Conservation (phyloP, 805 yeast genomes). For the Metschnikowia vanudenii region DNA sequence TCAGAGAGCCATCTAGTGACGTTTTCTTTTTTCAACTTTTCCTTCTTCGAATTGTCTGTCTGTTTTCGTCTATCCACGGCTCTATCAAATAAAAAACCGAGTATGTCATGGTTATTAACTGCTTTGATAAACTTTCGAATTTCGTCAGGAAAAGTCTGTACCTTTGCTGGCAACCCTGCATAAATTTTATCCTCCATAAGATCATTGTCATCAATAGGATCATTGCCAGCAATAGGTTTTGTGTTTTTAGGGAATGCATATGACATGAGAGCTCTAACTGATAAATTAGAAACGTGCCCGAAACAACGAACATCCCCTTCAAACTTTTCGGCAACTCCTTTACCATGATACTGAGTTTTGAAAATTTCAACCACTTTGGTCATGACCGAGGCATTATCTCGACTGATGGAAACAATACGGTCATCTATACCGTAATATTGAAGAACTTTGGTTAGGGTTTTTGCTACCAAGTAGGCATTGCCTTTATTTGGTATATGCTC, state of each 20-base stretch:
- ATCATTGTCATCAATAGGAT: background rate
- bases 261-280: conserved; percentile 8
- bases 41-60: conserved; percentile 5
- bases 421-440: conserved; percentile 5
- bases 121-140: conserved; percentile 3
- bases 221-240: background rate
- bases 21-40: too few relatives aligned
- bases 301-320: conserved; percentile 7
- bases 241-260: conserved; percentile 5
- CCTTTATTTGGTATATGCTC: conserved; percentile 6
- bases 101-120: background rate
- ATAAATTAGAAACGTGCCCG: conserved; percentile 1
- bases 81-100: conserved; percentile 3
- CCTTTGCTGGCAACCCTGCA: background rate
- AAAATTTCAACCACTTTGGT: conserved; percentile 3
- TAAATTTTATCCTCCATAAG: background rate
- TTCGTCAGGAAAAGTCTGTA: background rate
- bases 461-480: background rate
- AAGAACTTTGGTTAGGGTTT: conserved; percentile 2
- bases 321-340: conserved; percentile 2
- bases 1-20: too few relatives aligned
- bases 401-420: conserved; percentile 6
- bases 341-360: conserved; percentile 4
- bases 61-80: conserved; percentile 4
- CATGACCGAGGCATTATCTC: conserved; percentile 8